Evolutionary conservation across 306 rosid species (phyloP), one percentile per base, ranked within the genome.

Genomic region (Castanea crenata): DNA sequence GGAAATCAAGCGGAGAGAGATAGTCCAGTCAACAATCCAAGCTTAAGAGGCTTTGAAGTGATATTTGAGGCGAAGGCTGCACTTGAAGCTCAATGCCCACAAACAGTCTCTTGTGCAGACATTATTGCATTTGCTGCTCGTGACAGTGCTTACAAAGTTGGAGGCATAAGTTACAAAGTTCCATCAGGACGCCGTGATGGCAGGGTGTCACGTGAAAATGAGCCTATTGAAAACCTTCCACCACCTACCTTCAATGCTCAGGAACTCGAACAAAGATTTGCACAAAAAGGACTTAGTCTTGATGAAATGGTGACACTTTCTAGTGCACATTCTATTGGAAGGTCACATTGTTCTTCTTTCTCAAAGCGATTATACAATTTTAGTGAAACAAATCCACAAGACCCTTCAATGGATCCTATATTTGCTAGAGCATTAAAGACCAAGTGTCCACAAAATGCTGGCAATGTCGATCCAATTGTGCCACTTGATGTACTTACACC

Each of bases 91-190:
- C 16, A 54, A 3, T 86, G 89, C 38, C 87, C 89, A 1, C 54
- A 75, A 34, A 86, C 81, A 5, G 87, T 86, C 0, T 83, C 87
- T 0, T 86, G 87, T 21, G 89, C 83, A 4, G 85, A 86, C 83
- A 80, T 86, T 67, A 69, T 86, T 6, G 81, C 89, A 5, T 86
- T 86, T 4, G 89, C 87, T 3, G 87, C 87, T 0, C 83, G 89
- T 1, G 85, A 83, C 14, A 57, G 79, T 8, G 81, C 84, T 18
- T 54, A 25, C 41, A 57, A 32, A 32, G 16, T 38, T 14, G 67
- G 77, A 0, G 68, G 16, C 11, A 55, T 16, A 2, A 74, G 57
- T 10, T 74, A 74, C 5, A 54, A 16, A 5, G 69, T 74, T 2
- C 69, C 55, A 34, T 31, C 78, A 10, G 78, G 55, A 18, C 69